Evolutionary conservation across 2,329 filamentous ascomycete genomes (phyloP), one percentile per base, ranked within the genome.

Genomic region (Anisogramma anomala): DNA sequence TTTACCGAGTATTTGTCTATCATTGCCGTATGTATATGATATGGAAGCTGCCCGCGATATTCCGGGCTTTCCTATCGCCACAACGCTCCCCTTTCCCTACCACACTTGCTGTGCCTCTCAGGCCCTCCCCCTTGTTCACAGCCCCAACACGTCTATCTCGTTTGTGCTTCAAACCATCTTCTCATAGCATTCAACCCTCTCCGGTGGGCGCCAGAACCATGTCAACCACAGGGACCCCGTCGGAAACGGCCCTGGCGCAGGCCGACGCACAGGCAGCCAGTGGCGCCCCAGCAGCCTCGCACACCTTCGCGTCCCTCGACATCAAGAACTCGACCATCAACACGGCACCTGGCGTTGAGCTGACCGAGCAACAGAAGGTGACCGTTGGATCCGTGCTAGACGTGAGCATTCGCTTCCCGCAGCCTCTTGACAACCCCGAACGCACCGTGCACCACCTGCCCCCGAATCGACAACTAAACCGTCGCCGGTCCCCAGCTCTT

Each of bases 311-410:
- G 19, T 57, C 58, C 0, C 47, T 59, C 22, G 55, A 53, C 1
- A 69, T 78, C 47, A 68, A 72, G 51, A 73, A 67, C 54, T 72
- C 64, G n/a, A 58, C 67, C 51, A 64, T 79, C 52, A 64, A 68
- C 33, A 68, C 68, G 8, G 65, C 63, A 0, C 49, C 67, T 0
- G 72, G 72, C 10, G 65, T 79, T 11, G 55, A 63, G 1, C 62
- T 79, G 11, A 63, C 62, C 14, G 49, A 60, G 0, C 53, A 65
- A 15, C 72, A 79, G 51, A 68, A 69, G 45, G 64, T 73, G 0
- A 45, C 79, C 23, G 68, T 79, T 10, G 71, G 71, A 43, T 71
- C 67, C 33, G 64, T 80, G 11, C 64, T 81, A 18, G 76, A 80
- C 52, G 65, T 67, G 42, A 13, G 3, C 14, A 14, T 35, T 15